Evolutionary conservation across 768 basidiomycete genomes (phyloP), one percentile per base, ranked within the genome.

Genomic region (Podaxis sp.): DNA sequence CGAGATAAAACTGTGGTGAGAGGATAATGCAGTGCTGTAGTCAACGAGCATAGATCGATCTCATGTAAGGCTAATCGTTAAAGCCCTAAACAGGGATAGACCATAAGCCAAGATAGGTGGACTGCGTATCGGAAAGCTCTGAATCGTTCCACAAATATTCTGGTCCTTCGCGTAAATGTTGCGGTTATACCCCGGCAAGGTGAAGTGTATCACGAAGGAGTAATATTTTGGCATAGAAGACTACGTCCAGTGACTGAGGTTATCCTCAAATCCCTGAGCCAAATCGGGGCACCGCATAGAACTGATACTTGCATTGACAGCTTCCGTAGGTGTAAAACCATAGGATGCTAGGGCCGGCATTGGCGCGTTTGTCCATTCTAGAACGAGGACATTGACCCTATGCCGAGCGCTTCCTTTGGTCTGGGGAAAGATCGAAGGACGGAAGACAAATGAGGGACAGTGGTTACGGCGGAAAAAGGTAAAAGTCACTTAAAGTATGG

Each of bases 401-500:
- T 18, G n/a, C 25, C 11, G 23, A 18, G 14, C 48, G n/a, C 32
- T 53, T 36, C 32, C 44, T 23, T 35, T 14, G 40, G 42, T 48
- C 59, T 61, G 5, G 46, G n/a, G 25, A 42, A 42, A 52, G 35
- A 23, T 55, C 52, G 52, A 50, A 16, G 44, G 35, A 37, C 28
- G 46, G 35, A 54, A 35, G 47, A 38, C 36, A 38, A 55, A 61
- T 61, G 52, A 61, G 59, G 44, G 44, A 54, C 18, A 13, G 40
- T 37, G 6, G 16, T 48, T 46, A 61, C 36, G 48, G 23, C 32
- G 23, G 46, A 5, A 61, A 18, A 51, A 55, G 47, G 46, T 47
- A 48, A 42, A 60, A 25, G 52, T 25, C 51, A 61, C 59, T 61
- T 54, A 61, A 32, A 58, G 21, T 50, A 55, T 54, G 40, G 42